A percentile compares a stretch with the other conserved stretches of the same genome.
These are phyloP conservation scores for Scolecobasidium constrictum DNA, from an alignment of 2,329 filamentous ascomycete genomes.

Conservation along the genomic window DNA sequence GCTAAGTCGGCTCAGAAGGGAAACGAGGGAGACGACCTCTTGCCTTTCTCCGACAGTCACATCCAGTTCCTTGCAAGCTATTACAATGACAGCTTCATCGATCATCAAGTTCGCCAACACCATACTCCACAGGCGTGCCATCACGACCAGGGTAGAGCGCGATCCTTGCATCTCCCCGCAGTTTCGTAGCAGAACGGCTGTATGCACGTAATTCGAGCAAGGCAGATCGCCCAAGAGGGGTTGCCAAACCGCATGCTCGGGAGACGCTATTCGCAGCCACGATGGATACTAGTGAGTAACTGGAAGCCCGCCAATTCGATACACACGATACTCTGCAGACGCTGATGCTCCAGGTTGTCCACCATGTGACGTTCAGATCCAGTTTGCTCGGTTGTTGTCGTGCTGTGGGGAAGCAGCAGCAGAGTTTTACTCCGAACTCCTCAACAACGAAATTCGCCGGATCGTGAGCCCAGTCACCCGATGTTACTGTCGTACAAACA, in stretches of 20 bases:
- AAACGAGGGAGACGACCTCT: too few relatives aligned
- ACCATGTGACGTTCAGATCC: background rate
- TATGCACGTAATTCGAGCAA: background rate
- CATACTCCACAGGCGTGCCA: too few relatives aligned
- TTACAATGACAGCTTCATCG: too few relatives aligned
- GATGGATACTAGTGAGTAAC: background rate
- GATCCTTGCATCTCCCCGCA: background rate
- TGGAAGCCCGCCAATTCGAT: background rate
- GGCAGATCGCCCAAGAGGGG: background rate
- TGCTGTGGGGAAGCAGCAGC: background rate
- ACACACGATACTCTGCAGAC: background rate
- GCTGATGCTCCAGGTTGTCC: background rate
- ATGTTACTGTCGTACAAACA: too few relatives aligned
- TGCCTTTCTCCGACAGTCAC: too few relatives aligned
- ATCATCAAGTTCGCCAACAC: too few relatives aligned
- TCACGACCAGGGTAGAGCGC: background rate
- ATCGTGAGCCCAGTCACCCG: too few relatives aligned
- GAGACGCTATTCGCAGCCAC: background rate
- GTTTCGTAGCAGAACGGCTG: too few relatives aligned
- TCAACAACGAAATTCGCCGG: too few relatives aligned
- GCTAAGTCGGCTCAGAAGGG: too few relatives aligned
- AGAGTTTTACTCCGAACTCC: background rate
- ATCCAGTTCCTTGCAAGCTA: too few relatives aligned
- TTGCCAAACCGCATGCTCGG: background rate
- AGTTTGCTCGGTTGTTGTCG: too few relatives aligned